These are phyloP conservation scores for Silene uniflora DNA, from an alignment of 148 eudicot species.

Conservation along the genomic window DNA sequence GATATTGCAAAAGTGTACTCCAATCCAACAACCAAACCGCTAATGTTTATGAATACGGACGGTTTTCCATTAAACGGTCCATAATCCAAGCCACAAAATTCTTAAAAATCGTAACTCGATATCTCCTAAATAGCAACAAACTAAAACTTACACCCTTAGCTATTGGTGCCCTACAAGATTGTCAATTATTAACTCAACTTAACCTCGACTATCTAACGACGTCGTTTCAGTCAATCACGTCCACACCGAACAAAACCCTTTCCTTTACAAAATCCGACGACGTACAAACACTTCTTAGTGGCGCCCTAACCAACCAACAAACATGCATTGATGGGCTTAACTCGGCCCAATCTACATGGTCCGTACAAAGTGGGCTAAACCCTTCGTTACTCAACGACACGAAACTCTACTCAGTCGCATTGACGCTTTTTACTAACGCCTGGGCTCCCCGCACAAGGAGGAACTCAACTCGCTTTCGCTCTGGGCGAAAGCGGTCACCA, in stretches of 20 bases:
- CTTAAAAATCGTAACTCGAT: slow-evolving; percentile 33
- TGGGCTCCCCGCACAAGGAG: slow-evolving; percentile 33
- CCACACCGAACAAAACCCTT: slow-evolving; percentile 29
- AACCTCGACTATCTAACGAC: slow-evolving; percentile 45
- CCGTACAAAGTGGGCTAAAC: slow-evolving; percentile 37
- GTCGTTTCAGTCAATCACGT: slow-evolving; percentile 37
- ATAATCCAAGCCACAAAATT: slow-evolving; percentile 48
- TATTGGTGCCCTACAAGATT: slow-evolving; percentile 47
- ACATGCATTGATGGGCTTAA: slow-evolving; percentile 77
- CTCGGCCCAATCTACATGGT: slow-evolving; percentile 42
- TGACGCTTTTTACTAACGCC: slow-evolving; percentile 57
- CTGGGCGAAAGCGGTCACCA: slow-evolving; percentile 19
- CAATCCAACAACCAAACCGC: slow-evolving; percentile 39
- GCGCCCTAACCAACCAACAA: slow-evolving; percentile 63
- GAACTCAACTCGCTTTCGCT: no score
- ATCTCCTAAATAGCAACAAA: no score
- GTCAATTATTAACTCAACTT: slow-evolving; percentile 40
- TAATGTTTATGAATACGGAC: slow-evolving; percentile 64
- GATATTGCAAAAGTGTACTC: slow-evolving; percentile 49
- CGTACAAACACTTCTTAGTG: slow-evolving; percentile 64
- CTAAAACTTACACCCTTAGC: slow-evolving; percentile 26
- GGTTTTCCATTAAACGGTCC: slow-evolving; percentile 54
- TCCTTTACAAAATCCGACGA: slow-evolving; percentile 41
- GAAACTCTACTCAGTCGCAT: slow-evolving; percentile 51
- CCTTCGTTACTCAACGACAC: slow-evolving; percentile 50